phyloP scores from a whole-genome alignment of 2,329 filamentous ascomycete species.

The Elsinoe necatrix region DNA sequence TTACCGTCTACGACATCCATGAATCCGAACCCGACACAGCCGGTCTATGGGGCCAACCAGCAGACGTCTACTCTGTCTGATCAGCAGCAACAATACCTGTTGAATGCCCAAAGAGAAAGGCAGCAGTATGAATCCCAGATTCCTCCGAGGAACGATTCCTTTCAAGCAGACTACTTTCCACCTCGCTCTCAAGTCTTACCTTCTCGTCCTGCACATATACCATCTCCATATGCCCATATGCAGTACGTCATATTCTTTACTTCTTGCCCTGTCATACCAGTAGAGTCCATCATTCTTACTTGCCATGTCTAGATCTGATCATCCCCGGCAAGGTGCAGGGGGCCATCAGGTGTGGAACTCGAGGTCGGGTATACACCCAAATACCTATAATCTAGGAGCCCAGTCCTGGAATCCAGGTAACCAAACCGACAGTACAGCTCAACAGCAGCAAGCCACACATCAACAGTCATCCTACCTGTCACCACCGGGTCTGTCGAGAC shows the following conservation, averaged over 20 bases:
- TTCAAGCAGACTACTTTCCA: constrained; percentile 10
- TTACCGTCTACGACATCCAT: neutral
- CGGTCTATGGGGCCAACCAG: constrained; percentile 6
- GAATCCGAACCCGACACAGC: constrained; percentile 10
- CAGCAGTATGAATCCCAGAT: constrained; percentile 6
- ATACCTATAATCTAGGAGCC: constrained; percentile 11
- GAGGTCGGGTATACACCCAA: constrained; percentile 14
- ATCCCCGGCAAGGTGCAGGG: constrained; percentile 12
- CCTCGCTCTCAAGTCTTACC: constrained; percentile 4
- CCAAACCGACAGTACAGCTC: constrained; percentile 3
- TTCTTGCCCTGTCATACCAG: neutral
- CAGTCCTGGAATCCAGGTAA: constrained; percentile 3
- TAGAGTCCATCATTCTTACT: constrained; percentile 9
- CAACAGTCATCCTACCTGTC: constrained; percentile 2
- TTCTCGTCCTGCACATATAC: constrained; percentile 10
- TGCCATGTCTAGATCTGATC: constrained; percentile 12
- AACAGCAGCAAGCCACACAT: neutral
- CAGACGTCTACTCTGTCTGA: constrained; percentile 2
- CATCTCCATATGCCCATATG: constrained; percentile 6
- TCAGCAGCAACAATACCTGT: constrained; percentile 12
- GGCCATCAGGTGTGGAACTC: constrained; percentile 13
- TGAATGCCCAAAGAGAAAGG: constrained; percentile 8
- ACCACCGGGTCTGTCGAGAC: constrained; percentile 7
- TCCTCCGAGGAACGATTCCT: constrained; percentile 5
- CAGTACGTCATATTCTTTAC: constrained; percentile 2